These are phyloP conservation scores for Berberis vulgaris DNA, from an alignment of 164 flowering plant species.

Conservation along the genomic window DNA sequence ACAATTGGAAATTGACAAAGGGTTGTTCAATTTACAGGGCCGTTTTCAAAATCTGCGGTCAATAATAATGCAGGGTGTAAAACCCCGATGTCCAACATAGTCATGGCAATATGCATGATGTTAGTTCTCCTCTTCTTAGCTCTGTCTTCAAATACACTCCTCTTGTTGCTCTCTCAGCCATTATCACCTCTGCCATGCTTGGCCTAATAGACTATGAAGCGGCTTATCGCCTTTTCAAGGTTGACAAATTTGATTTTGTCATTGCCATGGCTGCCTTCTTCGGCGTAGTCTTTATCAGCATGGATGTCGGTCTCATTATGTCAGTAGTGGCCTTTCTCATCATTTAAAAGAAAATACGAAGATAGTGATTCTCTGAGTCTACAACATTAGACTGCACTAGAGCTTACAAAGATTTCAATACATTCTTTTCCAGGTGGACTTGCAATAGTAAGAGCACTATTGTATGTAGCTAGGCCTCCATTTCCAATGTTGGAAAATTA, in stretches of 20 bases:
- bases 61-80: conserved; percentile 90
- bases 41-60: conserved; percentile 90
- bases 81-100: conserved; percentile 77
- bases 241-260: conserved; percentile 74
- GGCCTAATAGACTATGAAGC: conserved; percentile 83
- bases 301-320: conserved; percentile 68
- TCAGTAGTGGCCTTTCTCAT: conserved; percentile 38
- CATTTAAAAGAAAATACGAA: too few species aligned
- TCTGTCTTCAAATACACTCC: conserved; percentile 91
- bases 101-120: conserved; percentile 85
- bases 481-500: conserved; percentile 60
- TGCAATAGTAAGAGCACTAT: conserved; percentile 66
- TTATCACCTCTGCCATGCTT: conserved; percentile 75
- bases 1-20: background rate
- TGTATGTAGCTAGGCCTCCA: conserved; percentile 89
- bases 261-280: conserved; percentile 71
- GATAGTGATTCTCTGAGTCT: too few species aligned
- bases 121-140: conserved; percentile 80
- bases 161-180: conserved; percentile 70
- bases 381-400: too few species aligned
- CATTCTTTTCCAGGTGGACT: conserved; percentile 43
- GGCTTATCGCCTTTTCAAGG: conserved; percentile 60
- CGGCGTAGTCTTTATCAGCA: conserved; percentile 78
- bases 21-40: conserved; percentile 33
- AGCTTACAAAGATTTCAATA: background rate